Evolutionary conservation across 176 grass and related monocot species (phyloP).

Genomic region (Leersia perrieri): DNA sequence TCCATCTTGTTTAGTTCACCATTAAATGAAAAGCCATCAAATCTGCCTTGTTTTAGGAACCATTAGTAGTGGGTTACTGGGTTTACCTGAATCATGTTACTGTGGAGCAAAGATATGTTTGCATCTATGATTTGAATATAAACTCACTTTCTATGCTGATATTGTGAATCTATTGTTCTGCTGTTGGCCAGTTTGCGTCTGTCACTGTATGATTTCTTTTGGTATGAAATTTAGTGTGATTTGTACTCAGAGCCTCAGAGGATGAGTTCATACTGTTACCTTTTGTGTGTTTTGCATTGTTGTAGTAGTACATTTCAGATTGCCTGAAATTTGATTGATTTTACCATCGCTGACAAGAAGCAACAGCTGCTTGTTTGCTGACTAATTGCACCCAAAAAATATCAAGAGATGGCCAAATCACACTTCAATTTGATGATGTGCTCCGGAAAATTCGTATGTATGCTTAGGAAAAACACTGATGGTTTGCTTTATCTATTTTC

Average conservation of each 20-base stretch:
- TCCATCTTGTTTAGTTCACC: constrained; percentile 12
- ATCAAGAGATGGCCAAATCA: too few species aligned
- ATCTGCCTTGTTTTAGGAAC: too few species aligned
- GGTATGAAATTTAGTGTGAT: background rate
- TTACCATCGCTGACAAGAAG: too few species aligned
- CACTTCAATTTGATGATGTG: too few species aligned
- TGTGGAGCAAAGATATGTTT: background rate
- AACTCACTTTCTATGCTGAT: background rate
- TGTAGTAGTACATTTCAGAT: background rate
- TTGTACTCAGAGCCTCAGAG: background rate
- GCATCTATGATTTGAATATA: background rate
- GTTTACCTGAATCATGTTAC: background rate
- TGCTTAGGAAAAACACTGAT: too few species aligned
- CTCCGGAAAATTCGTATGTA: too few species aligned
- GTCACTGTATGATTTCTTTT: too few species aligned
- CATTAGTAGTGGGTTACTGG: too few species aligned
- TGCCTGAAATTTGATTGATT: background rate
- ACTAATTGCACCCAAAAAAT: background rate
- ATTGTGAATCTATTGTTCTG: background rate
- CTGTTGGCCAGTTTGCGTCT: background rate
- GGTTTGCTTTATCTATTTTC: background rate
- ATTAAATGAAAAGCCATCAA: too few species aligned
- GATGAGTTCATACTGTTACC: background rate
- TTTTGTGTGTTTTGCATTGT: background rate
- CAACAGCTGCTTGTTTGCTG: too few species aligned